Evolutionary conservation across 73 alveolate species (phyloP).

Genomic region (Uronychia setigera): DNA sequence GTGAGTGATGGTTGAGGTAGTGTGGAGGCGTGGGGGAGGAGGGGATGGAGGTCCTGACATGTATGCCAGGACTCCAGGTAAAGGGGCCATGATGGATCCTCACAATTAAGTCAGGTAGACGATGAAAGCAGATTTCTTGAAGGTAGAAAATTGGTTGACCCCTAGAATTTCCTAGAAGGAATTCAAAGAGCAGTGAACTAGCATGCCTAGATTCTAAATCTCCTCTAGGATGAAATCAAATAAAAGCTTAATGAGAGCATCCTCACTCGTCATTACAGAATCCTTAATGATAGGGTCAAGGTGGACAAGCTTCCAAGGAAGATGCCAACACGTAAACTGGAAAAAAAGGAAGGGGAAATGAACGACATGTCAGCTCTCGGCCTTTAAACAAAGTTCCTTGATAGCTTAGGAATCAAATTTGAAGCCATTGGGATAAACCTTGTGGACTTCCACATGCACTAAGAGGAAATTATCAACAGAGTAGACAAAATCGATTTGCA

Average conservation of each 20-base stretch:
- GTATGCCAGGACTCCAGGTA: no score
- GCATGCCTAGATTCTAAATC: not conserved
- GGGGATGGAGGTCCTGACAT: no score
- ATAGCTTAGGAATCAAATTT: not conserved
- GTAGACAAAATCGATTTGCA: not conserved
- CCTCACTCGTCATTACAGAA: not conserved
- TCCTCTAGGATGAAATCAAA: not conserved
- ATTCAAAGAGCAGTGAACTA: not conserved
- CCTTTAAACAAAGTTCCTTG: not conserved
- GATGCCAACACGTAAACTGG: not conserved
- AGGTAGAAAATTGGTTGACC: not conserved
- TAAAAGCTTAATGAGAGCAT: not conserved
- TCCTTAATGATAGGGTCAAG: not conserved
- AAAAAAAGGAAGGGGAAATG: not conserved
- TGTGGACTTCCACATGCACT: not conserved
- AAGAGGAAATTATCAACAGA: not conserved
- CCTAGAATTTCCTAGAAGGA: not conserved
- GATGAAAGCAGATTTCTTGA: not conserved
- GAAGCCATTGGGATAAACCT: not conserved
- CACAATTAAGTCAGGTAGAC: not conserved
- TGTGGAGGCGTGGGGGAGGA: no score
- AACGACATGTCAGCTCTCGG: not conserved
- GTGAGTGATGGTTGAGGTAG: no score
- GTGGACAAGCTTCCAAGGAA: not conserved
- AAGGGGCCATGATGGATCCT: no score